Evolutionary conservation across 169 alveolate species (phyloP).

Genomic region (Cryptosporidium ubiquitum): DNA sequence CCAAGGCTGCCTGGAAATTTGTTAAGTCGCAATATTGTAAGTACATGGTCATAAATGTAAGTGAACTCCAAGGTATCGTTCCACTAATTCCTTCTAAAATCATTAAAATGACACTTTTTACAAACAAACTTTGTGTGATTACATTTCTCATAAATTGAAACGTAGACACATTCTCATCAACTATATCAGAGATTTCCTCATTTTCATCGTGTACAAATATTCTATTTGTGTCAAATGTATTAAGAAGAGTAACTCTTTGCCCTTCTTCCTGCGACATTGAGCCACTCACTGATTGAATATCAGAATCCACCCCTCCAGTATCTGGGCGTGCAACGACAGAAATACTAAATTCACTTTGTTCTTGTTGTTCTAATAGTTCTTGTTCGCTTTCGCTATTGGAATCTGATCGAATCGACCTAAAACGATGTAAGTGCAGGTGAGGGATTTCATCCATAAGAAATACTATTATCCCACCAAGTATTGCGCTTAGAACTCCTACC

Average conservation of each 20-base stretch:
- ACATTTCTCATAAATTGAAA: slow-evolving; percentile 42
- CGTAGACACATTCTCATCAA: slow-evolving; percentile 28
- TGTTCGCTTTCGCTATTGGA: slow-evolving; percentile 6
- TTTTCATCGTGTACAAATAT: slow-evolving; percentile 24
- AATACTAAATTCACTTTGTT: slow-evolving; percentile 57
- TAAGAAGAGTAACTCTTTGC: slow-evolving; percentile 33
- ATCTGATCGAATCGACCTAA: slow-evolving; percentile 15
- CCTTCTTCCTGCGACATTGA: slow-evolving; percentile 14
- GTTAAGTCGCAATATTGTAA: slow-evolving; percentile 89
- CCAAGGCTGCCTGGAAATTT: slow-evolving; percentile 86
- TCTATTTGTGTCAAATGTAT: background rate
- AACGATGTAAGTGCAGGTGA: slow-evolving; percentile 35
- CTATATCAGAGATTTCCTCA: slow-evolving; percentile 42
- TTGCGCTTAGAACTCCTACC: slow-evolving; percentile 82
- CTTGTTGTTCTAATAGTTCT: slow-evolving; percentile 38
- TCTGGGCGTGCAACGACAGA: slow-evolving; percentile 65
- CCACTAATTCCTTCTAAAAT: slow-evolving; percentile 86
- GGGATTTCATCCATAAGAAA: slow-evolving; percentile 84
- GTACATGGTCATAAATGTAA: slow-evolving; percentile 88
- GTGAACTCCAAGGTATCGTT: slow-evolving; percentile 91
- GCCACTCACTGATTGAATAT: slow-evolving; percentile 32
- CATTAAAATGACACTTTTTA: slow-evolving; percentile 70
- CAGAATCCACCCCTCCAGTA: slow-evolving; percentile 72
- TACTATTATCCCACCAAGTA: slow-evolving; percentile 81
- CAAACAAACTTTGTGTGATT: slow-evolving; percentile 45